These are phyloP conservation scores for Cryomyces minteri DNA, from an alignment of 495 filamentous ascomycete genomes.

Conservation along the genomic window DNA sequence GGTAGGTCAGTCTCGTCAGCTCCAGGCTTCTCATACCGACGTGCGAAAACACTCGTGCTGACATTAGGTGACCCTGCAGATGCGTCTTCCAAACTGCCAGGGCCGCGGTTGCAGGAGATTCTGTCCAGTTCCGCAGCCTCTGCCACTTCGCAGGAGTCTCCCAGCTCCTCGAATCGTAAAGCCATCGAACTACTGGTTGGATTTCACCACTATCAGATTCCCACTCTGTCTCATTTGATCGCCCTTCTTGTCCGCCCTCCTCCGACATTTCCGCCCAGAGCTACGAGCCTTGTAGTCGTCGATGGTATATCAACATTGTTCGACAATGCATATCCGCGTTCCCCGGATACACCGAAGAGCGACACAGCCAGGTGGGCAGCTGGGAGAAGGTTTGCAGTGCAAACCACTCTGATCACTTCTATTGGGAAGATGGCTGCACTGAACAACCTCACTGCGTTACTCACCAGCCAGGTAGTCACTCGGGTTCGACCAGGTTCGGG, in stretches of 20 bases:
- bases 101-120: not conserved
- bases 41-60: no score
- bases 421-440: slow-evolving; percentile 53
- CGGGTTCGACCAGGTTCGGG: slow-evolving; percentile 38
- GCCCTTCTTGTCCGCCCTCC: slow-evolving; percentile 49
- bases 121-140: not conserved
- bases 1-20: slow-evolving; percentile 46
- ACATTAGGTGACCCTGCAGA: not conserved
- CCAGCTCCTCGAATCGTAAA: not conserved
- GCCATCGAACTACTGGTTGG: not conserved
- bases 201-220: slow-evolving; percentile 21
- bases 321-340: slow-evolving; percentile 48
- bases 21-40: no score
- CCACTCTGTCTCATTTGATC: slow-evolving; percentile 57
- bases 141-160: not conserved
- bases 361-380: slow-evolving; percentile 34
- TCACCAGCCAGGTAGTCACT: slow-evolving; percentile 55
- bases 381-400: slow-evolving; percentile 41
- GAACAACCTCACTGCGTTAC: slow-evolving; percentile 43
- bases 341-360: slow-evolving; percentile 23
- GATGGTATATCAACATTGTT: slow-evolving; percentile 61
- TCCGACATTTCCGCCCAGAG: slow-evolving; percentile 34
- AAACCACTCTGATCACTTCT: slow-evolving; percentile 33
- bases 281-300: slow-evolving; percentile 50
- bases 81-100: slow-evolving; percentile 1